Base-by-base conservation (phyloP, 805 yeast genomes). In the Candida easanensis region DNA sequence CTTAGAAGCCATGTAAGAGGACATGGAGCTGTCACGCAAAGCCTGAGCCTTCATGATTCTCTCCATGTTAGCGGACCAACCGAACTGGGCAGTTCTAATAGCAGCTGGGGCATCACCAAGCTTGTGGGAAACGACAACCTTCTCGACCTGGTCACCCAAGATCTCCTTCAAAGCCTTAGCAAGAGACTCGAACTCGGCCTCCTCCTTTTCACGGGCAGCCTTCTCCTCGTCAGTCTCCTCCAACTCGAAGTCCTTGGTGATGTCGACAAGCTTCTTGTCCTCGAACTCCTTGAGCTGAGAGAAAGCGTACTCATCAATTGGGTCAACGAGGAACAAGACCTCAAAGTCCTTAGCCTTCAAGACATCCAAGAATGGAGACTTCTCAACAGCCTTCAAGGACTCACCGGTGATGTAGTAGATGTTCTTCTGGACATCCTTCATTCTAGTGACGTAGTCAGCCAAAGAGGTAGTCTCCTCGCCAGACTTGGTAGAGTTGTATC, bases 11-110 rank as follows among this genome's bases (percentile, higher is more conserved):
- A 93, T 93, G 93, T 93, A 93, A 52, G 97, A 82, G 33, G 98
- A 89, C 99, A 93, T 93, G 60, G 96, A 80, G 61, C 96, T 87
- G 73, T 93, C 99, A 79, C 98, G 89, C 64, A 93, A 78, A 61
- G 99, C 99, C 80, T 93, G 99, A 51, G 99, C 99, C 81, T 93
- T 93, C 99, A 93, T 93, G 81, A 93, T 93, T 85, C 99, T 91
- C 80, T 93, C 99, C 99, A 93, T 93, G 81, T 93, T 93, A 65
- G 99, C 99, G 58, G 99, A 93, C 99, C 99, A 93, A 71, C 99
- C 99, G 71, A 93, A 93, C 79, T 93, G 98, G 60, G 97, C 98
- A 59, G 99, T 93, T 82, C 99, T 89, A 70, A 93, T 93, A 61
- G 99, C 99, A 70, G 99, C 99, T 71, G 99, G 99, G 46, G 98